Base-by-base conservation (phyloP, 2,329 filamentous ascomycete genomes). In the Ploettnerulaceae sp. region DNA sequence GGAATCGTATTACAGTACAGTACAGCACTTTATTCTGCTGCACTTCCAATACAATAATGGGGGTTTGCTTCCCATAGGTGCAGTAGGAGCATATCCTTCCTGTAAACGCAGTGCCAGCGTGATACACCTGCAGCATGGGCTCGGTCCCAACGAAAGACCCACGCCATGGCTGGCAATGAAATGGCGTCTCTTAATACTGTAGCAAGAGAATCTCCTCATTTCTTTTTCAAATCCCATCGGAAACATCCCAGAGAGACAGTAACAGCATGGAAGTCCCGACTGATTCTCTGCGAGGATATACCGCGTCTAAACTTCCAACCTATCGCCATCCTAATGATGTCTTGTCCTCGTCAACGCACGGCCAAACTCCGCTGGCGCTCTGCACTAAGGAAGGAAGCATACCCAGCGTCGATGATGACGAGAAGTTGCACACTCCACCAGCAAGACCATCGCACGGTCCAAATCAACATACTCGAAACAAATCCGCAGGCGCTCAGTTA, bases 131-230 rank as follows among this genome's bases (percentile, higher is more conserved):
- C n/a, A 28, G 28, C 36, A 18, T 12, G 25, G 20, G 25, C 2
- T 28, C 15, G n/a, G 7, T 14, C n/a, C n/a, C n/a, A n/a, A n/a
- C n/a, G 35, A 24, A 18, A 34, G 7, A 20, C 8, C 35, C 15
- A 24, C 21, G 18, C 21, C 22, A 39, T 39, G 36, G 36, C 36
- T 39, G 36, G 36, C 36, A 39, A 39, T 39, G 20, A 28, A 26
- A 39, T 15, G 21, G 24, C n/a, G n/a, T n/a, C n/a, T n/a, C n/a
- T n/a, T n/a, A n/a, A n/a, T n/a, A n/a, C n/a, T n/a, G n/a, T n/a
- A n/a, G n/a, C 36, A 26, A 39, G 15, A 39, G 36, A 39, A 26
- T 28, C 36, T 39, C 24, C 5, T 39, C 36, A 9, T 20, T 25
- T 17, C 36, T n/a, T 39, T 24, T 39, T 25, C 22, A 25, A 39